Percentiles rank a stretch among this genome's conserved stretches.
These are phyloP conservation scores for Blastobotrys chiropterorum DNA, from an alignment of 805 yeast genomes.

Conservation along the genomic window DNA sequence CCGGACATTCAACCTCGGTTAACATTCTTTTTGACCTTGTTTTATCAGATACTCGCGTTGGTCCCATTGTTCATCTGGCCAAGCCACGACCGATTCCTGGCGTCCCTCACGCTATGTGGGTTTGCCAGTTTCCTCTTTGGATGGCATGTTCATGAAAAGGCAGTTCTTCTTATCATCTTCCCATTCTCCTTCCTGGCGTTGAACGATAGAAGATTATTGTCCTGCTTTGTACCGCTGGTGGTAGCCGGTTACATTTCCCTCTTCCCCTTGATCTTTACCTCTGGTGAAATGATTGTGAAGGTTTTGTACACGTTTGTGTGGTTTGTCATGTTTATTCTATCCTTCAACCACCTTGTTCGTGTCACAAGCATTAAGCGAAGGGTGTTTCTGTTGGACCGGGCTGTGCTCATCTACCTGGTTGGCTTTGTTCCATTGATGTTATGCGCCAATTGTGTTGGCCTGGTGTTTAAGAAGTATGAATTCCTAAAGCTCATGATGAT, in stretches of 20 bases:
- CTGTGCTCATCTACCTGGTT: constrained; percentile 58
- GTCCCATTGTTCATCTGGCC: constrained; percentile 61
- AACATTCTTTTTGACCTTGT: constrained; percentile 75
- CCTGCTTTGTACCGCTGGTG: constrained; percentile 63
- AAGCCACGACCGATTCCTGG: constrained; percentile 70
- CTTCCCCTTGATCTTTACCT: constrained; percentile 78
- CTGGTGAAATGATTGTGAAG: constrained; percentile 76
- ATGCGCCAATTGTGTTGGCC: constrained; percentile 50
- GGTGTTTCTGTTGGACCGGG: constrained; percentile 61
- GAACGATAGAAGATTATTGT: constrained; percentile 62
- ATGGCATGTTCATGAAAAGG: constrained; percentile 99
- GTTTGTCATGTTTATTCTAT: constrained; percentile 70
- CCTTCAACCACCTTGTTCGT: constrained; percentile 49
- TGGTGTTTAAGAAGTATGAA: constrained; percentile 51
- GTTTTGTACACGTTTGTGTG: constrained; percentile 73
- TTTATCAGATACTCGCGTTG: constrained; percentile 73
- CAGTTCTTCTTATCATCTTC: constrained; percentile 78
- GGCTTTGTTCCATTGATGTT: constrained; percentile 62
- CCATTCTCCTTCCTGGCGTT: constrained; percentile 78
- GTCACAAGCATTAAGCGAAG: constrained; percentile 24
- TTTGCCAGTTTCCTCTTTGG: constrained; percentile 89
- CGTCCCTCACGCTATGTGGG: constrained; percentile 82
- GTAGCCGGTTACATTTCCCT: constrained; percentile 81
- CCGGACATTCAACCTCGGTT: constrained; percentile 74
- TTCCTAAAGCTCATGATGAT: constrained; percentile 75